Conservation (phyloP, 768 basidiomycete genomes). For the Floccularia luteovirens region DNA sequence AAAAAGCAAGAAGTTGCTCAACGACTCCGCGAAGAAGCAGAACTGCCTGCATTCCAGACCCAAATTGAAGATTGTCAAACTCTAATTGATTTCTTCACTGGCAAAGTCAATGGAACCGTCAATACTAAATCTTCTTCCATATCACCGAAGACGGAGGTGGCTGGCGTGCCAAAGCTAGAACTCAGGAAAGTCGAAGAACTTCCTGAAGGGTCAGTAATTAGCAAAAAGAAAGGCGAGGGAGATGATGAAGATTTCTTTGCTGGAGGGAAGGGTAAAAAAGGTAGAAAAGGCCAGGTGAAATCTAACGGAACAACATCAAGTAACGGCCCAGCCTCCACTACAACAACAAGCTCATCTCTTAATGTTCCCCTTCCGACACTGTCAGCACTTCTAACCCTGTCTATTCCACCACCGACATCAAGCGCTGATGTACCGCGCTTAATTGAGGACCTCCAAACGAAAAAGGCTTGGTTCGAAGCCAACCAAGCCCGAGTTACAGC, state of each 20-base stretch:
- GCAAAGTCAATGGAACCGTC: constrained; percentile 44
- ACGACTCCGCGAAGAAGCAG: constrained; percentile 85
- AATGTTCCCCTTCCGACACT: constrained; percentile 84
- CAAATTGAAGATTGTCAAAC: constrained; percentile 97
- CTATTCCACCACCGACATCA: constrained; percentile 84
- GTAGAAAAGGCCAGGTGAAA: constrained; percentile 48
- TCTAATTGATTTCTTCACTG: constrained; percentile 78
- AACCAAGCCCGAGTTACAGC: constrained; percentile 80
- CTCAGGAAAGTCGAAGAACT: constrained; percentile 73
- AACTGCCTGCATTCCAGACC: constrained; percentile 80
- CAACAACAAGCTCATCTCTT: constrained; percentile 27
- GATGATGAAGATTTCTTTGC: constrained; percentile 78
- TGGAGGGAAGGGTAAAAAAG: constrained; percentile 52
- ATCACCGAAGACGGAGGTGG: constrained; percentile 34
- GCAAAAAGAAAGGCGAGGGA: constrained; percentile 92
- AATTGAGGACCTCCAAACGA: constrained; percentile 85
- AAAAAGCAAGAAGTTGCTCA: constrained; percentile 77
- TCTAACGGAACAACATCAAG: constrained; percentile 25
- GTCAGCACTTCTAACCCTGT: constrained; percentile 77
- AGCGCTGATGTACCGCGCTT: constrained; percentile 72
- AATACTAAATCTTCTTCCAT: constrained; percentile 30
- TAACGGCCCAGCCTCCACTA: constrained; percentile 14
- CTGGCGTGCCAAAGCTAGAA: constrained; percentile 75
- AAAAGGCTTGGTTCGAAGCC: constrained; percentile 92
- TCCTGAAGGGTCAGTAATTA: constrained; percentile 59